These are phyloP conservation scores for Fraxinus latifolia DNA, from an alignment of 305 asterid species.

Conservation along the genomic window DNA sequence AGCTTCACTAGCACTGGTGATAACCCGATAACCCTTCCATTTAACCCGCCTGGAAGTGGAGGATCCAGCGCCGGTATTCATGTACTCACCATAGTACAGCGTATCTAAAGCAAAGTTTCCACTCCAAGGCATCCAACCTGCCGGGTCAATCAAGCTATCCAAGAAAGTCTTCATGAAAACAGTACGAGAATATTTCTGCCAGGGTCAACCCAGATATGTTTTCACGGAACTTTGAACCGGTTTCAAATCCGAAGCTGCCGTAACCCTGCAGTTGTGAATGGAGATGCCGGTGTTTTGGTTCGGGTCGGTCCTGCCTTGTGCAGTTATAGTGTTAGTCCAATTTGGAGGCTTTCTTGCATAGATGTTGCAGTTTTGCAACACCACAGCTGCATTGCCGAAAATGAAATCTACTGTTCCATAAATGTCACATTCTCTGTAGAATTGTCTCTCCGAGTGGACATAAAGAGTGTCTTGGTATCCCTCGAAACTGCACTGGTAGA, in stretches of 20 bases:
- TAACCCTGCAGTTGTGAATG: conserved; percentile 55
- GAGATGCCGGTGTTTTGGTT: conserved; percentile 75
- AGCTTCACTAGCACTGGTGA: conserved; percentile 64
- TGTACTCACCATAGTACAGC: conserved; percentile 73
- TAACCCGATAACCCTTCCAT: conserved; percentile 75
- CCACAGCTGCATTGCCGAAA: conserved; percentile 84
- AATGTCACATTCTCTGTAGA: conserved; percentile 67
- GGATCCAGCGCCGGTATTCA: conserved; percentile 81
- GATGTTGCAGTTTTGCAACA: conserved; percentile 70
- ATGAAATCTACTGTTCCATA: conserved; percentile 82
- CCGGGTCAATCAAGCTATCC: conserved; percentile 59
- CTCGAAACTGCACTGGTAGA: conserved; percentile 80
- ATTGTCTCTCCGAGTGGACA: conserved; percentile 66
- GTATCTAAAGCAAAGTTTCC: conserved; percentile 71
- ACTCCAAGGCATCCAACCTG: conserved; percentile 87
- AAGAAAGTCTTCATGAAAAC: conserved; percentile 58
- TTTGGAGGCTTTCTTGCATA: conserved; percentile 68
- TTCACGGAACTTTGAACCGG: conserved; percentile 48
- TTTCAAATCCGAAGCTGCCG: conserved; percentile 51
- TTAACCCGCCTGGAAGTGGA: conserved; percentile 62
- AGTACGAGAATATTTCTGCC: conserved; percentile 73
- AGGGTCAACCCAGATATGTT: conserved; percentile 87
- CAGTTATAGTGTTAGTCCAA: conserved; percentile 56
- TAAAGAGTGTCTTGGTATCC: conserved; percentile 88
- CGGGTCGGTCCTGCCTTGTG: conserved; percentile 73